A percentile compares a stretch with the other conserved stretches of the same genome.
Evolutionary conservation across 768 basidiomycete genomes (phyloP).

Genomic region (Agrocybe praecox): DNA sequence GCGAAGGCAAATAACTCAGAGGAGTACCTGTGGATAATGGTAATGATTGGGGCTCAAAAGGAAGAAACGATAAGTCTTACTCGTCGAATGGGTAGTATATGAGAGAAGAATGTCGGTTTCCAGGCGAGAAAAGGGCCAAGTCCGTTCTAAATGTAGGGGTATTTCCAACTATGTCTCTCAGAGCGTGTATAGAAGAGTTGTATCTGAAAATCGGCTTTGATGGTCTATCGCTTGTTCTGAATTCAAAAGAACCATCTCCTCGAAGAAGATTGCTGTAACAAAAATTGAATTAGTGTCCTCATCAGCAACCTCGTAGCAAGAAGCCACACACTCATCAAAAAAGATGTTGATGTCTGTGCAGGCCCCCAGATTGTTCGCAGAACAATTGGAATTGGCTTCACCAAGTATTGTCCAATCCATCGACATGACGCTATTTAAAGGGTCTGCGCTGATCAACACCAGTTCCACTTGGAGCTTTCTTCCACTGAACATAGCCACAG

Average conservation of each 20-base stretch:
- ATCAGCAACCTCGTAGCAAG: background rate
- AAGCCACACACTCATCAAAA: slow-evolving; percentile 20
- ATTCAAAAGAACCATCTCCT: background rate
- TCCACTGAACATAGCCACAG: slow-evolving; percentile 6
- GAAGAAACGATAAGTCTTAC: slow-evolving; percentile 6
- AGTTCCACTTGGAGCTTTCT: slow-evolving; percentile 17
- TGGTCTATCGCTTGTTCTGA: slow-evolving; percentile 19
- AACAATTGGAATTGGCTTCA: slow-evolving; percentile 19
- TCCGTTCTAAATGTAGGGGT: slow-evolving; percentile 24
- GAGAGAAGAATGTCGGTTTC: slow-evolving; percentile 17
- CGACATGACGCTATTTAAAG: slow-evolving; percentile 16
- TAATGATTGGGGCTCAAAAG: background rate
- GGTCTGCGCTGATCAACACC: slow-evolving; percentile 22
- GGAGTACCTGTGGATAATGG: slow-evolving; percentile 12
- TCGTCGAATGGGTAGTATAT: slow-evolving; percentile 24
- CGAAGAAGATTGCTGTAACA: slow-evolving; percentile 16
- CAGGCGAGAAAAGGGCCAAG: slow-evolving; percentile 22
- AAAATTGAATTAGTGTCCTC: background rate
- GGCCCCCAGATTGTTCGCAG: slow-evolving; percentile 12
- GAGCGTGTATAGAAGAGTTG: slow-evolving; percentile 17
- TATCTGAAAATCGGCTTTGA: slow-evolving; percentile 19
- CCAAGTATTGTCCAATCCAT: slow-evolving; percentile 23
- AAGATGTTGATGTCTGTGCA: slow-evolving; percentile 24
- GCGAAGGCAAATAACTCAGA: slow-evolving; percentile 24
- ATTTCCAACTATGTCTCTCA: slow-evolving; percentile 16